Evolutionary conservation across 148 eudicot species (phyloP).

Genomic region (Spergularia bocconei): DNA sequence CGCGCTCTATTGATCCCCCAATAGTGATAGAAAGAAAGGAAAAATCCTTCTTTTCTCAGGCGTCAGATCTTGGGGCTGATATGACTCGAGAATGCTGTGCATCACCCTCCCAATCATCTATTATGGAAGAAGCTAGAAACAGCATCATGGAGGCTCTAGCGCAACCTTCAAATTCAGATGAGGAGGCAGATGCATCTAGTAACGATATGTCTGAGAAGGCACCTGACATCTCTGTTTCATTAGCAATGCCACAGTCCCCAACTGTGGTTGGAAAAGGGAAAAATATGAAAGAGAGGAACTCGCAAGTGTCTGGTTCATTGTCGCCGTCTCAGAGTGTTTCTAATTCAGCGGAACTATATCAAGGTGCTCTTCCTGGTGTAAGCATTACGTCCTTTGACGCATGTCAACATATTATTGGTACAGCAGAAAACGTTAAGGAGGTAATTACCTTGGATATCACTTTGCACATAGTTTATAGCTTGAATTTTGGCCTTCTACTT

Average conservation of each 20-base stretch:
- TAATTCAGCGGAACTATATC: slow-evolving; percentile 48
- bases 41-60: slow-evolving; percentile 79
- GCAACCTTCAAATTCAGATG: slow-evolving; percentile 50
- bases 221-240: slow-evolving; percentile 35
- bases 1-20: slow-evolving; percentile 39
- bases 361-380: slow-evolving; percentile 49
- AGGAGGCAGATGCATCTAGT: slow-evolving; percentile 49
- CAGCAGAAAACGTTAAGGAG: slow-evolving; percentile 68
- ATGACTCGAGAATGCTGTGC: slow-evolving; percentile 61
- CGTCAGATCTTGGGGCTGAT: slow-evolving; percentile 78
- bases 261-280: slow-evolving; percentile 51
- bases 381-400: slow-evolving; percentile 38
- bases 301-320: slow-evolving; percentile 60
- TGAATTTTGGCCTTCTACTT: background rate
- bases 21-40: slow-evolving; percentile 53
- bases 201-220: slow-evolving; percentile 41
- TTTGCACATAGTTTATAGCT: background rate
- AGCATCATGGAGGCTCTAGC: slow-evolving; percentile 47
- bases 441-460: slow-evolving; percentile 28
- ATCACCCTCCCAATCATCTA: slow-evolving; percentile 49
- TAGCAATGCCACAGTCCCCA: slow-evolving; percentile 39
- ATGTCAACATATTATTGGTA: slow-evolving; percentile 45
- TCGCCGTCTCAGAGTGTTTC: slow-evolving; percentile 58
- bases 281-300: slow-evolving; percentile 62
- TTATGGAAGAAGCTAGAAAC: slow-evolving; percentile 52